These are phyloP conservation scores for Phialophora macrospora DNA, from an alignment of 2,329 filamentous ascomycete species.

Conservation along the genomic window DNA sequence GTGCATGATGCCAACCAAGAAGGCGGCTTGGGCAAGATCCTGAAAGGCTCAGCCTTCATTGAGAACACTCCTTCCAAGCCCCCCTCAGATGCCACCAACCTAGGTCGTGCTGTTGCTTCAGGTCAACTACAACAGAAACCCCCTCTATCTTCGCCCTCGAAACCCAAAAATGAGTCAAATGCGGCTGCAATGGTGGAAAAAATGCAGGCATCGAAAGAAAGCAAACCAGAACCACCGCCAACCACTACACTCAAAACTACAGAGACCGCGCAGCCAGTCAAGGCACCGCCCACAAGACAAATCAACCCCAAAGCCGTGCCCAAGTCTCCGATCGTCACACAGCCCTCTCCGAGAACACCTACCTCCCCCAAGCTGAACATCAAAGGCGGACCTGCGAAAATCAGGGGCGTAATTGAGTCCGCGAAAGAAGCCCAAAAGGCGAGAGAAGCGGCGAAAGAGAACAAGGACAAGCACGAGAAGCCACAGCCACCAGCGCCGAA, in stretches of 20 bases:
- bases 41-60: slow-evolving; percentile 44
- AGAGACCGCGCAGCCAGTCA: slow-evolving; percentile 29
- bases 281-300: slow-evolving; percentile 31
- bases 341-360: slow-evolving; percentile 31
- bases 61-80: slow-evolving; percentile 30
- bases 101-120: slow-evolving; percentile 23
- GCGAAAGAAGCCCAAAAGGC: slow-evolving; percentile 41
- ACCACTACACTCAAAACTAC: slow-evolving; percentile 29
- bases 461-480: slow-evolving; percentile 37
- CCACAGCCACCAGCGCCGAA: slow-evolving; percentile 25
- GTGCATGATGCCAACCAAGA: slow-evolving; percentile 12
- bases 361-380: slow-evolving; percentile 30
- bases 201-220: slow-evolving; percentile 23
- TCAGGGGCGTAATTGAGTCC: slow-evolving; percentile 41
- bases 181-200: slow-evolving; percentile 30
- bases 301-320: slow-evolving; percentile 26
- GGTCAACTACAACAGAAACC: slow-evolving; percentile 22
- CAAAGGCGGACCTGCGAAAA: slow-evolving; percentile 40
- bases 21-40: slow-evolving; percentile 39
- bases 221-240: slow-evolving; percentile 26
- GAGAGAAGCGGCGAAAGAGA: slow-evolving; percentile 31
- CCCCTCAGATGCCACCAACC: slow-evolving; percentile 20
- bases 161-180: slow-evolving; percentile 27
- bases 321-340: slow-evolving; percentile 28
- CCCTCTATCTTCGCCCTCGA: slow-evolving; percentile 20